phyloP scores from a whole-genome alignment of 2,329 filamentous ascomycete genomes.

The Scytalidium sp. region DNA sequence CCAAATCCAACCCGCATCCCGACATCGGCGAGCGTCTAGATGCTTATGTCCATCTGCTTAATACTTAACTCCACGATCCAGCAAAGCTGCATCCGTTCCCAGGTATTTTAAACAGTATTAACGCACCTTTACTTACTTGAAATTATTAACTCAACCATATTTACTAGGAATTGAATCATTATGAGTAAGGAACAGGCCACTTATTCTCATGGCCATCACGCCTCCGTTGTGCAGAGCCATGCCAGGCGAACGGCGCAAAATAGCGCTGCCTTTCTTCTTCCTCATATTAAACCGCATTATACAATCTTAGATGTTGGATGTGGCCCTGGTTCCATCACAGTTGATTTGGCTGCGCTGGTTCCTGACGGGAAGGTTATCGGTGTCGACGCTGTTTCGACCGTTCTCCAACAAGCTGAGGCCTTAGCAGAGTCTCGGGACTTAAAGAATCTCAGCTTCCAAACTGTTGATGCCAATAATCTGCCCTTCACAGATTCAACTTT shows the following conservation, averaged over 20 bases:
- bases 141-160: no score
- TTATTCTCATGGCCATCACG: conserved; percentile 12
- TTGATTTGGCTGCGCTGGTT: conserved; percentile 36
- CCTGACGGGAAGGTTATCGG: conserved; percentile 36
- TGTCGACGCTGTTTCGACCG: conserved; percentile 32
- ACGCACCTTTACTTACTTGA: no score
- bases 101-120: no score
- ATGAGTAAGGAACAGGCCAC: conserved; percentile 3
- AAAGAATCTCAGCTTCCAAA: conserved; percentile 19
- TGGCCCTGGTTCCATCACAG: conserved; percentile 46
- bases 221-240: conserved; percentile 25
- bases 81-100: no score
- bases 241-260: conserved; percentile 38
- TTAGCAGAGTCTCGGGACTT: conserved; percentile 6
- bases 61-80: no score
- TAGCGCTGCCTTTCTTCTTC: conserved; percentile 40
- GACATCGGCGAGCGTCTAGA: no score
- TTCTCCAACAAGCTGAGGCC: conserved; percentile 7
- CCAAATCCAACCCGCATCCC: no score
- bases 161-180: no score
- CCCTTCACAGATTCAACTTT: conserved; percentile 45
- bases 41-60: no score
- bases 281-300: conserved; percentile 27
- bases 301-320: conserved; percentile 44
- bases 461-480: conserved; percentile 21